Conservation (phyloP, 441 rosid species). For the Sinapis alba region DNA sequence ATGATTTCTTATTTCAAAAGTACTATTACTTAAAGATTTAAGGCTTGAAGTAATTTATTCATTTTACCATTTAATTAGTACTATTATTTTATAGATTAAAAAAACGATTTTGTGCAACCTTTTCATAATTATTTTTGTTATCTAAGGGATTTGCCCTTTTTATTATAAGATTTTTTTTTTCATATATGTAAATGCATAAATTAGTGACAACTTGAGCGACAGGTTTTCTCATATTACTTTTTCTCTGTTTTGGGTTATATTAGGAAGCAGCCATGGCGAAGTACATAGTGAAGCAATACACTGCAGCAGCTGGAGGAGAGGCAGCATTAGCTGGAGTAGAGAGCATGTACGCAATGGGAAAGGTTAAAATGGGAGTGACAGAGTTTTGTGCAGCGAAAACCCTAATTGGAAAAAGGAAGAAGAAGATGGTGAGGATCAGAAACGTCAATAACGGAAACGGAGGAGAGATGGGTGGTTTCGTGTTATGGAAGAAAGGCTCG, state of each 20-base stretch:
- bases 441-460: conserved; percentile 43
- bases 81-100: background rate
- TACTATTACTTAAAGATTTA: no score
- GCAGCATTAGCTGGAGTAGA: conserved; percentile 49
- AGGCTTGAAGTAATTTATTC: background rate
- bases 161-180: background rate
- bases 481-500: conserved; percentile 86
- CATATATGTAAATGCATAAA: background rate
- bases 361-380: conserved; percentile 81
- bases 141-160: background rate
- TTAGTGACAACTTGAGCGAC: conserved; percentile 1
- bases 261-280: conserved; percentile 89
- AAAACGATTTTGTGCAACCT: background rate
- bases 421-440: conserved; percentile 51
- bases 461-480: conserved; percentile 89
- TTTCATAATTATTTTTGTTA: background rate
- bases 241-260: conserved; percentile 22
- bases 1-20: background rate
- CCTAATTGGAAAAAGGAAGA: conserved; percentile 40
- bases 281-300: conserved; percentile 84
- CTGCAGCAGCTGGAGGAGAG: conserved; percentile 88
- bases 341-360: conserved; percentile 92
- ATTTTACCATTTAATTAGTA: background rate
- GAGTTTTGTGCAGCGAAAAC: conserved; percentile 71
- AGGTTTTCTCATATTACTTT: conserved; percentile 24